Evolutionary conservation across 2,329 filamentous ascomycete genomes (phyloP), one percentile per base, ranked within the genome.

Genomic region (Clarireedia homoeocarpa): DNA sequence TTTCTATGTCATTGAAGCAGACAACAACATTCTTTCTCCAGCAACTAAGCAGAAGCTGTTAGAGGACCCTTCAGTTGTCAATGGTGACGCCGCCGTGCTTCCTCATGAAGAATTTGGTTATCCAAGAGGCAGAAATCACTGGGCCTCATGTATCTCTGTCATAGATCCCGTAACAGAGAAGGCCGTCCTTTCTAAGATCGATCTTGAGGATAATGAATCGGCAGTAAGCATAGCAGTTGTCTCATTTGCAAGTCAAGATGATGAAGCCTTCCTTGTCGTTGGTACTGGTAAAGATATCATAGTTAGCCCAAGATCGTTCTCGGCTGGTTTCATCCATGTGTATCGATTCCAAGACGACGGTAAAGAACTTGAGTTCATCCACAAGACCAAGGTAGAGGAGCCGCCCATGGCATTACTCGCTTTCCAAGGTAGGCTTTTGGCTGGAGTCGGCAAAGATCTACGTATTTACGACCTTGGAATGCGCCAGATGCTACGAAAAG

Each of bases 71-170:
- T 77, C 77, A 6, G 77, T 83, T 3, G 82, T 84, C 6, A 91
- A 90, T 67, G 88, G 87, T 5, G 86, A 91, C 61, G 77, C 81
- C n/a, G 75, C 78, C 4, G 77, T 85, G 10, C 76, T 94, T 2
- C 84, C 89, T 0, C 82, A 90, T 1, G 82, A 86, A 62, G 88
- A 95, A 5, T 96, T 99, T 69, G 94, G 94, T 2, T 90, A 96
- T 66, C 88, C 94, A 9, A 83, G 85, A 56, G 91, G 84, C 24
- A 84, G 82, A 58, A 87, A 89, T 20, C 88, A 92, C 62, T 99
- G 94, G 94, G 90, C 94, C 42, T 97, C 92, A 9, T 97, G 91
- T 71, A 91, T 99, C 62, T 91, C 89, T 66, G 82, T 96, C 20
- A 80, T 99, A 17, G 94, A 99, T 66, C 91, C 94, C 0, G 70